phyloP scores from a whole-genome alignment of 805 yeast genomes.

The Tetrapisispora arboricola region DNA sequence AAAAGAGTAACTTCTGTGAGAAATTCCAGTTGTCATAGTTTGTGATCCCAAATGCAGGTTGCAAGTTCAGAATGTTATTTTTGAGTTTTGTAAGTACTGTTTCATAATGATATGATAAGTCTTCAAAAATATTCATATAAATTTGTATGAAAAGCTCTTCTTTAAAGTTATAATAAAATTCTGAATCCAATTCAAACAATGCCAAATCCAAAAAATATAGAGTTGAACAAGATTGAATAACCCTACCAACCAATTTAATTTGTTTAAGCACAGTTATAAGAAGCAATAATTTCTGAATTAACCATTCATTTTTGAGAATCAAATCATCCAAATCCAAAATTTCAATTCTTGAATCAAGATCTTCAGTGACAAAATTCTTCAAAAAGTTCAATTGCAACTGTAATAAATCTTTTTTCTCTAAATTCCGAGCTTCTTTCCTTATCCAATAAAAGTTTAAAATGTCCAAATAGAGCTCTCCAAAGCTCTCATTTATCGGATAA shows the following conservation, averaged over 20 bases:
- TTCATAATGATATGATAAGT: background rate
- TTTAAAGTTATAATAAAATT: background rate
- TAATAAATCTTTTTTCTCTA: background rate
- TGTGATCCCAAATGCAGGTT: conserved; percentile 7
- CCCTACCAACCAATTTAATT: conserved; percentile 6
- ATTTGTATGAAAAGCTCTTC: background rate
- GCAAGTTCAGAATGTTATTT: conserved; percentile 6
- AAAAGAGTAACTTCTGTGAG: conserved; percentile 10
- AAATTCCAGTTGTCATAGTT: conserved; percentile 10
- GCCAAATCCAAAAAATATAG: conserved; percentile 11
- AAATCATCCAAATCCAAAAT: conserved; percentile 9
- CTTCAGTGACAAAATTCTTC: background rate
- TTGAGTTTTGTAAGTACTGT: conserved; percentile 2
- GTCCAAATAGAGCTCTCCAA: conserved; percentile 13
- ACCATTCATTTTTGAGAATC: background rate
- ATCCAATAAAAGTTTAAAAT: conserved; percentile 9
- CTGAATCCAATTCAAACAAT: background rate
- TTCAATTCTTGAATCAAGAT: conserved; percentile 4
- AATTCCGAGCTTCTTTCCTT: background rate
- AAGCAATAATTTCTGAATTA: conserved; percentile 10
- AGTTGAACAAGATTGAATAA: conserved; percentile 13
- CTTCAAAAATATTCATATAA: background rate
- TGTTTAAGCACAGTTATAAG: conserved; percentile 10
- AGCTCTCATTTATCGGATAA: conserved; percentile 10
- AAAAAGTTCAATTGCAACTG: background rate